phyloP scores from a whole-genome alignment of 1,139 yeast species.

The Zygoascus sp. region DNA sequence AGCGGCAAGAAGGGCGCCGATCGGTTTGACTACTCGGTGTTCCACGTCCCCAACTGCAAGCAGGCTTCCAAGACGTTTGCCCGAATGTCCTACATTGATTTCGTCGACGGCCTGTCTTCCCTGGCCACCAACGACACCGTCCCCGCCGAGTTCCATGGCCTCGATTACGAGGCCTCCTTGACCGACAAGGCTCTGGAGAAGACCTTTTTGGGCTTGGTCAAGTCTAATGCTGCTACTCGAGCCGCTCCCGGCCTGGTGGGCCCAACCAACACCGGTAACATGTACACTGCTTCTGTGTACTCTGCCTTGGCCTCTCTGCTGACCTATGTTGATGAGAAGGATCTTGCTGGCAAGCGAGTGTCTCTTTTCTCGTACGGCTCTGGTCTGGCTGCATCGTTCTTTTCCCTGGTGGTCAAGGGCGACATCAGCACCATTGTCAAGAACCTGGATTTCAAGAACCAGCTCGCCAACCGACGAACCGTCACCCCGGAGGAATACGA shows the following conservation, averaged over 20 bases:
- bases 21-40: constrained; percentile 88
- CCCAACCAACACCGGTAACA: constrained; percentile 97
- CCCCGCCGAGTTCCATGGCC: constrained; percentile 60
- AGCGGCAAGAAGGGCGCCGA: constrained; percentile 42
- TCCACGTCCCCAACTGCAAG: constrained; percentile 99
- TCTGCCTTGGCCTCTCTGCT: constrained; percentile 80
- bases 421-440: constrained; percentile 69
- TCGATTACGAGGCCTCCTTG: constrained; percentile 74
- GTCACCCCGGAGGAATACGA: constrained; percentile 79
- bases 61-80: constrained; percentile 91
- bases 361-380: constrained; percentile 97
- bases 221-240: constrained; percentile 62
- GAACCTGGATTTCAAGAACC: constrained; percentile 62
- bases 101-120: constrained; percentile 59
- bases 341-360: constrained; percentile 76
- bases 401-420: constrained; percentile 73
- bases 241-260: constrained; percentile 78
- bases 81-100: constrained; percentile 86
- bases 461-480: constrained; percentile 61
- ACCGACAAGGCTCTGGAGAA: constrained; percentile 81
- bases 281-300: constrained; percentile 95
- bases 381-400: constrained; percentile 90
- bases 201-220: constrained; percentile 73
- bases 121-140: constrained; percentile 41
- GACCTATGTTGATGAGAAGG: constrained; percentile 67